Evolutionary conservation across 192 early-diverging fungal species (phyloP).

Genomic region (Coemansia sp.): DNA sequence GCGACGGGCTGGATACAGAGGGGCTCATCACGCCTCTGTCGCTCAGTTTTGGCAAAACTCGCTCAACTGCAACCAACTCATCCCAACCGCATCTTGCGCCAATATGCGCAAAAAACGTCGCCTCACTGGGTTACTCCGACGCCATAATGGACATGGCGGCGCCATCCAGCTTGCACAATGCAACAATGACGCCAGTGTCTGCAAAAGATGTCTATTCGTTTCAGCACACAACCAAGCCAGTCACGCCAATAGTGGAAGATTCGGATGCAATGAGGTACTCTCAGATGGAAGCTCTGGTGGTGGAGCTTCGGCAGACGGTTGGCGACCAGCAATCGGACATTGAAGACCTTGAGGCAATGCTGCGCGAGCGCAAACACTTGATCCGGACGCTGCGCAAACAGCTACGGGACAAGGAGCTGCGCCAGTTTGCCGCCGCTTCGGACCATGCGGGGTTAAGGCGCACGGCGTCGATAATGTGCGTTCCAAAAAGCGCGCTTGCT

Average conservation of each 20-base stretch:
- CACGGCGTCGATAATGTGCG: slow-evolving; percentile 24
- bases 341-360: slow-evolving; percentile 24
- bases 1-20: not conserved
- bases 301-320: slow-evolving; percentile 19
- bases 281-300: slow-evolving; percentile 3
- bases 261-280: not conserved
- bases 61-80: not conserved
- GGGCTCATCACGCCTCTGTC: slow-evolving; percentile 1
- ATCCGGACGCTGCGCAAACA: slow-evolving; percentile 35
- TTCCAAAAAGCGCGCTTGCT: not conserved
- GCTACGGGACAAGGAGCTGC: slow-evolving; percentile 30
- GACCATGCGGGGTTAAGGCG: slow-evolving; percentile 28
- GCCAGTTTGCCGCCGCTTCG: slow-evolving; percentile 33
- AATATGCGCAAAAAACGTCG: not conserved
- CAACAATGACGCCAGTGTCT: slow-evolving; percentile 16
- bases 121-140: not conserved
- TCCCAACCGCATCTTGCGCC: not conserved
- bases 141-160: not conserved
- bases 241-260: not conserved
- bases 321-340: slow-evolving; percentile 34
- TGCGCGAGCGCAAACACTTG: slow-evolving; percentile 23
- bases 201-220: slow-evolving; percentile 1
- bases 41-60: not conserved
- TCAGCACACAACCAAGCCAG: not conserved
- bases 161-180: not conserved